A percentile compares a stretch with the other conserved stretches of the same genome.
These are phyloP conservation scores for Lyophyllum atratum DNA, from an alignment of 768 basidiomycete species.

Conservation along the genomic window DNA sequence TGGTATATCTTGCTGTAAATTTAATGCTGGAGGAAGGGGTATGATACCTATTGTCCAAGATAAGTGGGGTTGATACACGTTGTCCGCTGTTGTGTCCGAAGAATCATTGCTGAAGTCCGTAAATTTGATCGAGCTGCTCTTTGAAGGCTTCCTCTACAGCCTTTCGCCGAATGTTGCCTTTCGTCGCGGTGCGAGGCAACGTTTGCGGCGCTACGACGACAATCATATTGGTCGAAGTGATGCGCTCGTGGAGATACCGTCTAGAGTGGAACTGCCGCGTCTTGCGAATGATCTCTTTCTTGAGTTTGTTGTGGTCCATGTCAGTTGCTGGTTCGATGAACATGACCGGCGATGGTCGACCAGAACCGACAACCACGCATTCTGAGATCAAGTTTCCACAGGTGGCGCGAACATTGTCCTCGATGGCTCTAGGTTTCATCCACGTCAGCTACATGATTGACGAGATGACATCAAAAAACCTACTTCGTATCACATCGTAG, in stretches of 20 bases:
- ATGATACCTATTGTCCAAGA: not conserved
- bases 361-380: slow-evolving; percentile 78
- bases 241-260: slow-evolving; percentile 77
- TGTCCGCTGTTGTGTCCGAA: not conserved
- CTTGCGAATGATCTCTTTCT: slow-evolving; percentile 69
- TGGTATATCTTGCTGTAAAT: not conserved
- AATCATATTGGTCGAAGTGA: slow-evolving; percentile 62
- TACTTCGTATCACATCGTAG: slow-evolving; percentile 77
- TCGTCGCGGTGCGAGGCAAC: slow-evolving; percentile 73
- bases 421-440: slow-evolving; percentile 54
- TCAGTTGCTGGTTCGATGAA: slow-evolving; percentile 66
- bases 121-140: slow-evolving; percentile 57
- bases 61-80: not conserved
- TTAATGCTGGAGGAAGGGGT: not conserved
- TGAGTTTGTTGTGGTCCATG: slow-evolving; percentile 57
- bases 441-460: slow-evolving; percentile 12
- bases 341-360: slow-evolving; percentile 71
- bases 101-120: slow-evolving; percentile 22
- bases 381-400: slow-evolving; percentile 67
- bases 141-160: slow-evolving; percentile 71
- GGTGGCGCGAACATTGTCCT: slow-evolving; percentile 68
- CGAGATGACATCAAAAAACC: slow-evolving; percentile 16
- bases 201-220: slow-evolving; percentile 61
- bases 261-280: slow-evolving; percentile 71
- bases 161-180: slow-evolving; percentile 76